phyloP scores from a whole-genome alignment of 2,329 filamentous ascomycete genomes.

The Drechslerella dactyloides region DNA sequence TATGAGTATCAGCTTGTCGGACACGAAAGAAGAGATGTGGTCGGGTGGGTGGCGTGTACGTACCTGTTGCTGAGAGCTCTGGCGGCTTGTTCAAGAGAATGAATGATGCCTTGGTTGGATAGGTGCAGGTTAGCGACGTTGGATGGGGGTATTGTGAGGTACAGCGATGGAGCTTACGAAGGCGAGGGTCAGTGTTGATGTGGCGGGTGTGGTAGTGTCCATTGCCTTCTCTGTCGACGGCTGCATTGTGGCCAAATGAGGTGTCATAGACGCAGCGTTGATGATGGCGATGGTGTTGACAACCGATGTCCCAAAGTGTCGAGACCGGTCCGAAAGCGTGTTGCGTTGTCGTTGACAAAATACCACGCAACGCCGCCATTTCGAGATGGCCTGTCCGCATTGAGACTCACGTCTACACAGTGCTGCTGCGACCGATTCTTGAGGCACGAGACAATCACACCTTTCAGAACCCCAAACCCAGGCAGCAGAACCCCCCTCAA shows the following conservation, averaged over 20 bases:
- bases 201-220: neutral
- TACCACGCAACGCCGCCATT: conserved; percentile 22
- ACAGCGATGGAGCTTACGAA: conserved; percentile 20
- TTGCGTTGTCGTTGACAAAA: conserved; percentile 34
- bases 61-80: conserved; percentile 39
- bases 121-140: neutral
- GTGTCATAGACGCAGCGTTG: no score
- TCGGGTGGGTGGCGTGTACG: neutral
- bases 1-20: neutral
- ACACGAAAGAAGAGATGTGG: neutral
- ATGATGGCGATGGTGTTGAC: no score
- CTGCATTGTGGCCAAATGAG: conserved; percentile 5
- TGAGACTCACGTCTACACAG: neutral
- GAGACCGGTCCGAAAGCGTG: no score
- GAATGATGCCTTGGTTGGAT: conserved; percentile 27
- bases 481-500: neutral
- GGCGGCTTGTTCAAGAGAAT: conserved; percentile 42
- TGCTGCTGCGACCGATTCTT: no score
- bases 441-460: no score
- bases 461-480: neutral
- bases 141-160: neutral
- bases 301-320: no score
- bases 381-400: neutral
- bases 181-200: conserved; percentile 26
- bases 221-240: conserved; percentile 7